These are phyloP conservation scores for Jimgerdemannia lactiflua DNA, from an alignment of 192 early-diverging fungal genomes.

Conservation along the genomic window DNA sequence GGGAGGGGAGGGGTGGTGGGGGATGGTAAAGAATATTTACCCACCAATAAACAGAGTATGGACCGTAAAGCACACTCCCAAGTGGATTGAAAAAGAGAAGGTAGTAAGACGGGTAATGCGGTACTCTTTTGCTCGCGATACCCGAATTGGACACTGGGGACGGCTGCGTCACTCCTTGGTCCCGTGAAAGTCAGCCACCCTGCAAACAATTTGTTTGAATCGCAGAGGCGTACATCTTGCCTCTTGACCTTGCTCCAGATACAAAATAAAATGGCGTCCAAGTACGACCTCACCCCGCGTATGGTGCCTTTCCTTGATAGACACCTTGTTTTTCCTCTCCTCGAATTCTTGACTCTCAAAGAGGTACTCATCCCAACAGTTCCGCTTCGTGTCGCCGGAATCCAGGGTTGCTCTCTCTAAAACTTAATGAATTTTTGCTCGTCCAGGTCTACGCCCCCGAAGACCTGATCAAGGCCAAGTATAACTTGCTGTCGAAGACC, in stretches of 20 bases:
- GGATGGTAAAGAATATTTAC: background rate
- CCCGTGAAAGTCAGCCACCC: no score
- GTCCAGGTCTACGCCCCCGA: conserved; percentile 71
- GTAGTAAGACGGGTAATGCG: background rate
- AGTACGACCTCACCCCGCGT: conserved; percentile 76
- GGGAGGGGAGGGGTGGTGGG: no score
- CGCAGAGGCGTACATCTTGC: background rate
- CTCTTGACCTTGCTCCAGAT: background rate
- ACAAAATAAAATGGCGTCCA: conserved; percentile 41
- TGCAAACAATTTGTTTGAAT: no score
- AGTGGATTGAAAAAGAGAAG: background rate
- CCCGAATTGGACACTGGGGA: background rate
- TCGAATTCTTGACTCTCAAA: conserved; percentile 84
- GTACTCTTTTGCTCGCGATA: background rate
- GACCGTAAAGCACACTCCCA: background rate
- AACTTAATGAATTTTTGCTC: no score
- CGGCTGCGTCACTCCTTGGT: no score
- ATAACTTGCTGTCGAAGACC: conserved; percentile 82
- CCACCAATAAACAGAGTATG: background rate
- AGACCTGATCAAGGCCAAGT: conserved; percentile 83
- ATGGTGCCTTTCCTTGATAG: conserved; percentile 90
- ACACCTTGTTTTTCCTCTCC: conserved; percentile 88
- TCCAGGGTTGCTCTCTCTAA: background rate
- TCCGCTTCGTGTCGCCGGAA: background rate
- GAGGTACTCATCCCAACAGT: conserved; percentile 40